Percentiles rank a stretch among this genome's conserved stretches.
These are phyloP conservation scores for Dactylellina parvicollis DNA, from an alignment of 2,329 filamentous ascomycete genomes.

Conservation along the genomic window DNA sequence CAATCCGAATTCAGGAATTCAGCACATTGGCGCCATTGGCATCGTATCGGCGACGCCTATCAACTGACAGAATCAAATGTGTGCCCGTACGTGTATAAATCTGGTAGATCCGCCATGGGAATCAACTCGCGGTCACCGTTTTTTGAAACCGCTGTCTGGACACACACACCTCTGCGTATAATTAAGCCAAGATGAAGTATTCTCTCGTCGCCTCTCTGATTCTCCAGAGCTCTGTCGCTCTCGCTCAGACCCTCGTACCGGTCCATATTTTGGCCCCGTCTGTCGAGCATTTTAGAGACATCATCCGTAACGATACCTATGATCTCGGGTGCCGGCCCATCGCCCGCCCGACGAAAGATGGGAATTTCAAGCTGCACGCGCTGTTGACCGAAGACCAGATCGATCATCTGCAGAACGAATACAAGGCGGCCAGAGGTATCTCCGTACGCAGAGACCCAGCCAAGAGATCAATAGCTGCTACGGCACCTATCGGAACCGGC, in stretches of 20 bases:
- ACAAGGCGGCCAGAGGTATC: constrained; percentile 3
- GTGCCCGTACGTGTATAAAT: background rate
- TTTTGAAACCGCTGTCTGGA: background rate
- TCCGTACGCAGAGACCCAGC: constrained; percentile 3
- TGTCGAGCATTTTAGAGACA: constrained; percentile 7
- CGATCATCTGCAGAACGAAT: constrained; percentile 19
- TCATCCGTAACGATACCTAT: constrained; percentile 22
- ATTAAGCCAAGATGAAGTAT: constrained; percentile 10
- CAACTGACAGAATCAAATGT: background rate
- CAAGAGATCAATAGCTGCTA: constrained; percentile 2
- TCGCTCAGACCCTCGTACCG: constrained; percentile 11
- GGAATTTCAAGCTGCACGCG: constrained; percentile 16
- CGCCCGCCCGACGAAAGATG: constrained; percentile 10
- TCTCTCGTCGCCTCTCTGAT: constrained; percentile 4
- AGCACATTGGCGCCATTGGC: background rate
- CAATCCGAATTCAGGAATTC: constrained; percentile 2
- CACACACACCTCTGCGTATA: background rate
- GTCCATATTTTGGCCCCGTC: constrained; percentile 26
- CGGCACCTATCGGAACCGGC: constrained; percentile 56
- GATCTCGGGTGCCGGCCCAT: constrained; percentile 15
- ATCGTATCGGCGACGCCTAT: background rate
- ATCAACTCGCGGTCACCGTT: background rate
- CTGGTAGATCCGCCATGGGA: background rate
- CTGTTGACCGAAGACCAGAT: constrained; percentile 24
- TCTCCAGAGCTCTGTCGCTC: constrained; percentile 15